phyloP scores from a whole-genome alignment of 139 green algal genomes.

The Desmodesmus armatus region DNA sequence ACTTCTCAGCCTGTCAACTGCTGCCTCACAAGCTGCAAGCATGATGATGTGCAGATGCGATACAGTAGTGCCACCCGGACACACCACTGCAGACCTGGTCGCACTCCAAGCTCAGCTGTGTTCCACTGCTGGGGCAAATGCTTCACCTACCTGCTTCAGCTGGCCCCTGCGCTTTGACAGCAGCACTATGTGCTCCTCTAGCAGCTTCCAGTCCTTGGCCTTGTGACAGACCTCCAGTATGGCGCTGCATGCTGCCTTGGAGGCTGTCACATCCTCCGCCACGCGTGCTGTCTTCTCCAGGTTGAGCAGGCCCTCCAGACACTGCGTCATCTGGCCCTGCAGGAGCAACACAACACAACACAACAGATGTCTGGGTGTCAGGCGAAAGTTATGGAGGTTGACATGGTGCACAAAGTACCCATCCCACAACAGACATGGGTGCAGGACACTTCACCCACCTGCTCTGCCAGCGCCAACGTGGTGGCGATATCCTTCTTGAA shows the following conservation, averaged over 20 bases:
- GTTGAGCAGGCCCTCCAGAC: constrained; percentile 82
- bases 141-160: constrained; percentile 90
- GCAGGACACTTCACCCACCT: too few species aligned
- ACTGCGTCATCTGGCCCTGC: constrained; percentile 22
- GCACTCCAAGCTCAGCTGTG: neutral
- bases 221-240: constrained; percentile 87
- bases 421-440: too few species aligned
- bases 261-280: constrained; percentile 87
- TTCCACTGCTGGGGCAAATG: too few species aligned
- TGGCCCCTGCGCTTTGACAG: constrained; percentile 97
- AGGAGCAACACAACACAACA: too few species aligned
- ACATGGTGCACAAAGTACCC: too few species aligned
- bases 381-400: too few species aligned
- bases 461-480: constrained; percentile 49
- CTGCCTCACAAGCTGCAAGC: too few species aligned
- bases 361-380: neutral
- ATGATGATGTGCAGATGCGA: too few species aligned
- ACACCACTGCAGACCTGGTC: too few species aligned
- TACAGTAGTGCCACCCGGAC: too few species aligned
- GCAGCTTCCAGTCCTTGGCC: constrained; percentile 85
- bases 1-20: too few species aligned
- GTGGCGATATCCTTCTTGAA: constrained; percentile 65
- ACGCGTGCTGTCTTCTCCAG: constrained; percentile 90
- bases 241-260: constrained; percentile 79
- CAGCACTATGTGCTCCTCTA: constrained; percentile 95